A percentile compares a stretch with the other conserved stretches of the same genome.
Conservation (phyloP, 805 yeast genomes). For the Blastobotrys terrestris region DNA sequence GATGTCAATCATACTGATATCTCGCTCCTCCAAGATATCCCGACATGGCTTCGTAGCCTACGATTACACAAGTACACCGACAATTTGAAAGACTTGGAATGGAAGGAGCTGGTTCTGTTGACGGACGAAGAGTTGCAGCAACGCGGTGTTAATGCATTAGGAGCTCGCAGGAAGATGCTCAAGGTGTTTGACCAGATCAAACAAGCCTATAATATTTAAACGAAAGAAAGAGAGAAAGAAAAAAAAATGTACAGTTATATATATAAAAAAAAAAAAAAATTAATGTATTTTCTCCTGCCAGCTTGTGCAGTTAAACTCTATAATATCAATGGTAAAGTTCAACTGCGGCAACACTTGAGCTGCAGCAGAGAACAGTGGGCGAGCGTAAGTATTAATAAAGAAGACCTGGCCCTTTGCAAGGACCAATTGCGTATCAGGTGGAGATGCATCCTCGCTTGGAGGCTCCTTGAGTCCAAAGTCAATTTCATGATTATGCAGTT, state of each 20-base stretch:
- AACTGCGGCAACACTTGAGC: slow-evolving; percentile 48
- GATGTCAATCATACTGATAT: slow-evolving; percentile 24
- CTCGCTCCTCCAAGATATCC: slow-evolving; percentile 59
- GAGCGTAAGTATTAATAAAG: slow-evolving; percentile 78
- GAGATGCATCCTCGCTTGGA: slow-evolving; percentile 4
- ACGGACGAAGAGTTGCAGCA: slow-evolving; percentile 63
- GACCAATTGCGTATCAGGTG: not conserved
- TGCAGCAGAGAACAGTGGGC: slow-evolving; percentile 62
- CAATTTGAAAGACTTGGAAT: slow-evolving; percentile 62
- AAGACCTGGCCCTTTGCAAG: slow-evolving; percentile 58
- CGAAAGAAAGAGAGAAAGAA: slow-evolving; percentile 22
- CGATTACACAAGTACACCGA: slow-evolving; percentile 93
- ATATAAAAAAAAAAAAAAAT: too few relatives aligned
- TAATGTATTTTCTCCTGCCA: not conserved
- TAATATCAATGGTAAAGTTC: slow-evolving; percentile 18
- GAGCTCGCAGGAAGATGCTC: slow-evolving; percentile 88
- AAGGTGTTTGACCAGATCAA: slow-evolving; percentile 86
- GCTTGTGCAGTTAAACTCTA: slow-evolving; percentile 13
- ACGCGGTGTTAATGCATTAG: slow-evolving; percentile 87
- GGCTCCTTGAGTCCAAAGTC: slow-evolving; percentile 23
- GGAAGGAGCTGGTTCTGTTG: slow-evolving; percentile 73
- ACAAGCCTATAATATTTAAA: slow-evolving; percentile 35
- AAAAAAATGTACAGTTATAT: too few relatives aligned
- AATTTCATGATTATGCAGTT: slow-evolving; percentile 50
- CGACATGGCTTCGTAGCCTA: slow-evolving; percentile 85